phyloP scores from a whole-genome alignment of 176 grass and related monocot genomes.

The Aegilops sharonensis region DNA sequence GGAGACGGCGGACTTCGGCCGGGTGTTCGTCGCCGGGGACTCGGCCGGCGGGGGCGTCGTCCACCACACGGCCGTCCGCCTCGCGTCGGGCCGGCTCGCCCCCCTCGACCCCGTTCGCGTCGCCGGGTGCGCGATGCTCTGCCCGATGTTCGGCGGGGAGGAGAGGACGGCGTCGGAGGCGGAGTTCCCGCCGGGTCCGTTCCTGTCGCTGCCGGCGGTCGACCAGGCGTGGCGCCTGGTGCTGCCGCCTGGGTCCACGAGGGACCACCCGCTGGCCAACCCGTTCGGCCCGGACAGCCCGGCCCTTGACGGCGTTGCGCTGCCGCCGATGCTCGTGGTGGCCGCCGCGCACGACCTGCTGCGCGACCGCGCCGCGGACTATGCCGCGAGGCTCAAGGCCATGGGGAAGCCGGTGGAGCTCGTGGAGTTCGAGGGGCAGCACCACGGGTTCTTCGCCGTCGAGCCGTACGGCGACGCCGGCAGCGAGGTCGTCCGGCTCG shows the following conservation, averaged over 20 bases:
- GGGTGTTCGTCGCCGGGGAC: constrained; percentile 36
- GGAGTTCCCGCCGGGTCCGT: constrained; percentile 46
- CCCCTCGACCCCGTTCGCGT: constrained; percentile 33
- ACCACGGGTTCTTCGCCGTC: constrained; percentile 74
- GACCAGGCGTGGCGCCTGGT: constrained; percentile 35
- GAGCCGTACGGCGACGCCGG: constrained; percentile 53
- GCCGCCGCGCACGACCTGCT: constrained; percentile 31
- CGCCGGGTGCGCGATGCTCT: constrained; percentile 44
- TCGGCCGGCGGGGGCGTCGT: constrained; percentile 36
- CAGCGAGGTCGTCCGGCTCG: constrained; percentile 36
- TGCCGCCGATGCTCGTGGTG: constrained; percentile 36
- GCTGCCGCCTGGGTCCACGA: constrained; percentile 25
- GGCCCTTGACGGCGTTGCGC: constrained; percentile 12
- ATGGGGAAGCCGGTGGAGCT: constrained; percentile 37
- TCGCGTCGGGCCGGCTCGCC: constrained; percentile 11
- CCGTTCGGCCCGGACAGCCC: constrained; percentile 28
- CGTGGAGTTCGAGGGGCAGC: constrained; percentile 51
- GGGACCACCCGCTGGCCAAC: constrained; percentile 46
- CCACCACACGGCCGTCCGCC: constrained; percentile 33
- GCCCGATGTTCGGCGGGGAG: constrained; percentile 52
- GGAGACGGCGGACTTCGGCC: constrained; percentile 27
- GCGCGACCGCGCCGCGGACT: constrained; percentile 37
- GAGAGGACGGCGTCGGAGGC: constrained; percentile 48
- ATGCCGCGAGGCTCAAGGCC: constrained; percentile 32
- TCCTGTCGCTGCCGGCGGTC: constrained; percentile 21